A percentile compares a stretch with the other conserved stretches of the same genome.
Evolutionary conservation across 495 filamentous ascomycete species (phyloP).

Genomic region (Daldinia concentrica): DNA sequence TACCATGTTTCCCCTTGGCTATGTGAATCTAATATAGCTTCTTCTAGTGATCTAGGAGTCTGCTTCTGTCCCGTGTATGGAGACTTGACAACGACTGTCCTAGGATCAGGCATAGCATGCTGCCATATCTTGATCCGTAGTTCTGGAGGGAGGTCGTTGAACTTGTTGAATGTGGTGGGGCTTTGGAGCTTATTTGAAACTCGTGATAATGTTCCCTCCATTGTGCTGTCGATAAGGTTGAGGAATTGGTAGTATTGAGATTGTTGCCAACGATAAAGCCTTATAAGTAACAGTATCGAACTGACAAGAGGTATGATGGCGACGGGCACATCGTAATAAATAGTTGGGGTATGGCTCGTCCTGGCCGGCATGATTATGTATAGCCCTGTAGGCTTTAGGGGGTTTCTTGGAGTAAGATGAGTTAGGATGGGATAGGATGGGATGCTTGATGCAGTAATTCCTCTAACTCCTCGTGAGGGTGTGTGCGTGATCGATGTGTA

Average conservation of each 20-base stretch:
- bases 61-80: conserved; percentile 27
- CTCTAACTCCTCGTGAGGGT: background rate
- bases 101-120: conserved; percentile 40
- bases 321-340: conserved; percentile 40
- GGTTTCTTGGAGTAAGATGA: conserved; percentile 13
- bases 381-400: conserved; percentile 15
- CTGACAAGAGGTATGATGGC: conserved; percentile 36
- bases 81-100: conserved; percentile 42
- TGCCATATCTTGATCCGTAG: conserved; percentile 59
- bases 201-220: conserved; percentile 34
- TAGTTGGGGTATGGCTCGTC: conserved; percentile 11
- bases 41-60: conserved; percentile 39
- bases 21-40: conserved; percentile 20
- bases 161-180: conserved; percentile 50
- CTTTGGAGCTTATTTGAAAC: conserved; percentile 19
- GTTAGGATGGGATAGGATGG: conserved; percentile 21
- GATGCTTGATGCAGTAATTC: conserved; percentile 1
- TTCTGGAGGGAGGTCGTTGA: conserved; percentile 56
- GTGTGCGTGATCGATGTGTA: conserved; percentile 18
- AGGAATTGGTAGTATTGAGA: conserved; percentile 35
- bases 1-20: conserved; percentile 38
- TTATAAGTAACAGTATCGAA: conserved; percentile 32
- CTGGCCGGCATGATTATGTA: conserved; percentile 31
- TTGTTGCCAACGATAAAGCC: conserved; percentile 33
- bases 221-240: conserved; percentile 33